Evolutionary conservation across 768 basidiomycete species (phyloP).

Genomic region (Phallus indusiatus): DNA sequence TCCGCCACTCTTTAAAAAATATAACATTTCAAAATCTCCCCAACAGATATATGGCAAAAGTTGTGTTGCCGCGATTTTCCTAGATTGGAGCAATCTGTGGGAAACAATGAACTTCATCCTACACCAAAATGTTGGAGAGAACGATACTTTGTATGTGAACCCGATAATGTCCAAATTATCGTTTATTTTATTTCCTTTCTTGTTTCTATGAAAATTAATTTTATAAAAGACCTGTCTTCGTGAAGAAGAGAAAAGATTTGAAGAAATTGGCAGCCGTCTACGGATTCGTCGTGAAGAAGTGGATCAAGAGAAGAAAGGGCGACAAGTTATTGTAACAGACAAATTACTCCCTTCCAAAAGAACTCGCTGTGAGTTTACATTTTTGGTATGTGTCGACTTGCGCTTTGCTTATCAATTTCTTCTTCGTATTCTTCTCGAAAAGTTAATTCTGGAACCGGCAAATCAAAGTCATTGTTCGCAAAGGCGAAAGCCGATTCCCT

Average conservation of each 20-base stretch:
- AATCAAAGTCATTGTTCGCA: constrained; percentile 66
- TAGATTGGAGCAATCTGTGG: constrained; percentile 40
- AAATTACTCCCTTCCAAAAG: constrained; percentile 60
- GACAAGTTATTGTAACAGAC: constrained; percentile 68
- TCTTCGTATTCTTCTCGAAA: not conserved
- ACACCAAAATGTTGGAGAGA: constrained; percentile 60
- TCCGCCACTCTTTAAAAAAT: not conserved
- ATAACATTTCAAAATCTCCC: constrained; percentile 18
- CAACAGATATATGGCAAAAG: constrained; percentile 19
- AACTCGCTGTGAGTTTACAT: constrained; percentile 33
- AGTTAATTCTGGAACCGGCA: constrained; percentile 29
- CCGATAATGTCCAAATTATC: not conserved
- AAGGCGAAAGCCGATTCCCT: constrained; percentile 66
- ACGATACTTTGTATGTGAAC: constrained; percentile 50
- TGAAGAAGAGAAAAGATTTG: constrained; percentile 53
- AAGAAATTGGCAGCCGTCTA: constrained; percentile 52
- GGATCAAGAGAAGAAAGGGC: constrained; percentile 67
- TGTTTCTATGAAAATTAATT: too few relatives aligned
- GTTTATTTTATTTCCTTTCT: not conserved
- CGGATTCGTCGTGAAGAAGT: constrained; percentile 59
- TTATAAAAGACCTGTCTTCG: constrained; percentile 41
- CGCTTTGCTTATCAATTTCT: constrained; percentile 12
- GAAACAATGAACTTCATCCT: constrained; percentile 24
- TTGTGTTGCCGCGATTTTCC: constrained; percentile 56
- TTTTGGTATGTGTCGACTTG: not conserved